Conservation (phyloP, 1,139 yeast genomes). For the Suhomyces anneliseae region DNA sequence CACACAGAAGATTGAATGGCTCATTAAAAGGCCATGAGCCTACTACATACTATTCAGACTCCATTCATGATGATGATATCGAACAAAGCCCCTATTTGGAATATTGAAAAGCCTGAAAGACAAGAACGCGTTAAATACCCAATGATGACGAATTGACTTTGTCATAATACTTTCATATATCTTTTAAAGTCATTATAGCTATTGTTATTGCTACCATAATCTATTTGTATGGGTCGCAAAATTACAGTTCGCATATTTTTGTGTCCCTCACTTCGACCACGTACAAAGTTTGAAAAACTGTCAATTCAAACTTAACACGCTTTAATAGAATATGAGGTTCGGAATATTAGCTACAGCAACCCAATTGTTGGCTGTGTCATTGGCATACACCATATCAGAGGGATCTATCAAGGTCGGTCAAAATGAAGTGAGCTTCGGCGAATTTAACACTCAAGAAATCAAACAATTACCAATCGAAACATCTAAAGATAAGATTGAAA, state of each 20-base stretch:
- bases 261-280: conserved; percentile 9
- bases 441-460: conserved; percentile 37
- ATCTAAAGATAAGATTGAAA: conserved; percentile 33
- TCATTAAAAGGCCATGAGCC: neutral
- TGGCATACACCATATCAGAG: conserved; percentile 29
- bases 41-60: neutral
- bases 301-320: neutral
- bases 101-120: neutral
- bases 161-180: no score
- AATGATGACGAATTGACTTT: no score
- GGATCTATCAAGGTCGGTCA: conserved; percentile 33
- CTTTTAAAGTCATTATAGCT: no score
- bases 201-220: neutral
- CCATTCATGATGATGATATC: neutral
- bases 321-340: conserved; percentile 14
- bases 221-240: no score
- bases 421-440: conserved; percentile 32
- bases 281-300: conserved; percentile 9
- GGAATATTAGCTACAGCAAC: conserved; percentile 12
- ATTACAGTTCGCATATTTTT: conserved; percentile 2
- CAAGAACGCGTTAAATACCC: no score
- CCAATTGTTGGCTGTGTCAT: conserved; percentile 14
- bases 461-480: conserved; percentile 32
- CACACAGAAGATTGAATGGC: neutral
- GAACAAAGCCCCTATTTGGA: neutral